Percentiles rank a stretch among this genome's conserved stretches.
phyloP scores from a whole-genome alignment of 805 yeast species.

The Tetrapisispora taiwanensis region DNA sequence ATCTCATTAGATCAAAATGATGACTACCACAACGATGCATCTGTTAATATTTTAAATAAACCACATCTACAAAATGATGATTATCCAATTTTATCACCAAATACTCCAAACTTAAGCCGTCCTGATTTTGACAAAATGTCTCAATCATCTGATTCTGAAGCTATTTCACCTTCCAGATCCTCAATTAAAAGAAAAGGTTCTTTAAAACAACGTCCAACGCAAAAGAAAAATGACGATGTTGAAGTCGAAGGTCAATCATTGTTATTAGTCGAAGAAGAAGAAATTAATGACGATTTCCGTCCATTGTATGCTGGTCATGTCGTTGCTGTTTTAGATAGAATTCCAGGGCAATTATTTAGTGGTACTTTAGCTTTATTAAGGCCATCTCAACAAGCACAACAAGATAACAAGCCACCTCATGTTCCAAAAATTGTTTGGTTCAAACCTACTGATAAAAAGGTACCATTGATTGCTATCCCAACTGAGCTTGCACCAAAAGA shows the following conservation, averaged over 20 bases:
- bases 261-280: constrained; percentile 87
- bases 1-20: constrained; percentile 36
- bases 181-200: constrained; percentile 71
- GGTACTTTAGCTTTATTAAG: constrained; percentile 90
- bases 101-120: constrained; percentile 1
- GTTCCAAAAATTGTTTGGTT: constrained; percentile 87
- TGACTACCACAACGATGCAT: constrained; percentile 74
- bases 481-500: constrained; percentile 96
- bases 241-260: constrained; percentile 97
- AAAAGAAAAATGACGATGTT: constrained; percentile 95
- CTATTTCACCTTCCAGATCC: constrained; percentile 8
- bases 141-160: constrained; percentile 17
- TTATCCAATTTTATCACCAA: constrained; percentile 1
- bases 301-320: constrained; percentile 97
- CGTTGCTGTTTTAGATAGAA: constrained; percentile 94
- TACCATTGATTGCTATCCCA: constrained; percentile 97
- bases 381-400: constrained; percentile 82
- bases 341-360: constrained; percentile 91
- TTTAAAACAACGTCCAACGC: constrained; percentile 87
- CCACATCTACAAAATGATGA: constrained; percentile 12
- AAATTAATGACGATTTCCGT: constrained; percentile 81
- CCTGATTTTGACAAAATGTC: constrained; percentile 6
- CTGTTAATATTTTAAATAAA: constrained; percentile 26
- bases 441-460: constrained; percentile 96
- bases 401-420: constrained; percentile 27